Conservation (phyloP, 306 rosid species). For the Prunus kanzakura region DNA sequence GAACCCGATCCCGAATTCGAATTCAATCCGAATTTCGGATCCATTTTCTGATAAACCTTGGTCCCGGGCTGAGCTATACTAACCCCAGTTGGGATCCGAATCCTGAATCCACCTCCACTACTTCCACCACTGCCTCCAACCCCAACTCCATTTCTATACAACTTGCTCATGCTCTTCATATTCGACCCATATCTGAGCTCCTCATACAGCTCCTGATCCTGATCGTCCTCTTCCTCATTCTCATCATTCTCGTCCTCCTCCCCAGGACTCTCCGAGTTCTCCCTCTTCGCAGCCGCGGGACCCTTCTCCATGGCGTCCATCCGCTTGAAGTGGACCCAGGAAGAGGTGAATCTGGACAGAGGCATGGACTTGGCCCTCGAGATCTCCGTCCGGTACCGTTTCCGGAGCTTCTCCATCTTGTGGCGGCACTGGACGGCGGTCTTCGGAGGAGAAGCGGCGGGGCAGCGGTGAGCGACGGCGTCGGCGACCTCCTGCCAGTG, state of each 20-base stretch:
- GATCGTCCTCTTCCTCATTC: constrained; percentile 50
- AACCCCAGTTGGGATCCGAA: constrained; percentile 74
- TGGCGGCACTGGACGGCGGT: constrained; percentile 98
- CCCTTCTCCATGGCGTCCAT: constrained; percentile 96
- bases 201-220: constrained; percentile 55
- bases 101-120: constrained; percentile 57
- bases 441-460: constrained; percentile 61
- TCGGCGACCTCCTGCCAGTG: constrained; percentile 99
- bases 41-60: constrained; percentile 36
- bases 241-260: constrained; percentile 32
- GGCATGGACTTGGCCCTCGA: constrained; percentile 69
- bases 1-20: constrained; percentile 36
- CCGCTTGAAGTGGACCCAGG: constrained; percentile 88
- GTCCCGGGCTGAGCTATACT: constrained; percentile 69
- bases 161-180: constrained; percentile 51
- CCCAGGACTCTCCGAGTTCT: constrained; percentile 45
- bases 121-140: background rate
- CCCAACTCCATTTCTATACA: constrained; percentile 53
- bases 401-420: constrained; percentile 91
- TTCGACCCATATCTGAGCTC: constrained; percentile 63
- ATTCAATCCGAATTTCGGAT: constrained; percentile 41
- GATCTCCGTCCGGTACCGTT: constrained; percentile 90
- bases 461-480: constrained; percentile 57
- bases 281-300: constrained; percentile 49
- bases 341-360: constrained; percentile 46